Conservation (phyloP, 129 eudicot species). For the Solidago caesia region DNA sequence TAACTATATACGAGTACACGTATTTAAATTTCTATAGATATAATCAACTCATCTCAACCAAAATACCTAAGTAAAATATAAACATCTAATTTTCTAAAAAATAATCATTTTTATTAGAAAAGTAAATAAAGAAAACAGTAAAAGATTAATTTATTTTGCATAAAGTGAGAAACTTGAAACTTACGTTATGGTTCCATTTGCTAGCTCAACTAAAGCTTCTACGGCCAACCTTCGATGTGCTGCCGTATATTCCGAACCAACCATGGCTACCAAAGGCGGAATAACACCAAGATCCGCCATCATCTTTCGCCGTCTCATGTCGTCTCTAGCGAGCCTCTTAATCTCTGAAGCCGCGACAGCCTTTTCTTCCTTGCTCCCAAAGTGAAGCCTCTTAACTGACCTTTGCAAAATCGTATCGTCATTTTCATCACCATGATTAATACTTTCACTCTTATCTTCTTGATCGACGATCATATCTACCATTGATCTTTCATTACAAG, state of each 20-base stretch:
- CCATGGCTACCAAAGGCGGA: constrained; percentile 84
- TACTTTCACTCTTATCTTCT: constrained; percentile 21
- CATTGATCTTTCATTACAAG: background rate
- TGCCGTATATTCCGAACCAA: constrained; percentile 46
- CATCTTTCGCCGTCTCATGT: constrained; percentile 47
- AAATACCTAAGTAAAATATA: too few relatives aligned
- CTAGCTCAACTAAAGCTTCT: constrained; percentile 61
- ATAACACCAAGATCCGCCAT: constrained; percentile 95
- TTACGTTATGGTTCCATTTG: constrained; percentile 85
- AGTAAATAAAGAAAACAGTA: background rate
- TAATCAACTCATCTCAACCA: too few relatives aligned
- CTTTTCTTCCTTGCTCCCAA: constrained; percentile 81
- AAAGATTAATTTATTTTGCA: background rate
- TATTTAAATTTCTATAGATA: too few relatives aligned
- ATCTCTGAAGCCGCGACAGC: constrained; percentile 64
- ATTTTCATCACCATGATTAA: constrained; percentile 18
- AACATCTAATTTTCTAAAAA: too few relatives aligned
- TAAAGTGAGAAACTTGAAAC: constrained; percentile 23
- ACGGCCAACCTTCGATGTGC: constrained; percentile 61
- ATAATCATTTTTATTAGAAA: background rate
- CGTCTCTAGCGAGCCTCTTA: constrained; percentile 52
- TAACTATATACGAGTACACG: too few relatives aligned
- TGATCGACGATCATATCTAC: constrained; percentile 9
- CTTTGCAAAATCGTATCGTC: constrained; percentile 45
- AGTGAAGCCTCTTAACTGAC: constrained; percentile 84